Evolutionary conservation across 148 eudicot species (phyloP), one percentile per base, ranked within the genome.

Genomic region (Spergularia bocconei): DNA sequence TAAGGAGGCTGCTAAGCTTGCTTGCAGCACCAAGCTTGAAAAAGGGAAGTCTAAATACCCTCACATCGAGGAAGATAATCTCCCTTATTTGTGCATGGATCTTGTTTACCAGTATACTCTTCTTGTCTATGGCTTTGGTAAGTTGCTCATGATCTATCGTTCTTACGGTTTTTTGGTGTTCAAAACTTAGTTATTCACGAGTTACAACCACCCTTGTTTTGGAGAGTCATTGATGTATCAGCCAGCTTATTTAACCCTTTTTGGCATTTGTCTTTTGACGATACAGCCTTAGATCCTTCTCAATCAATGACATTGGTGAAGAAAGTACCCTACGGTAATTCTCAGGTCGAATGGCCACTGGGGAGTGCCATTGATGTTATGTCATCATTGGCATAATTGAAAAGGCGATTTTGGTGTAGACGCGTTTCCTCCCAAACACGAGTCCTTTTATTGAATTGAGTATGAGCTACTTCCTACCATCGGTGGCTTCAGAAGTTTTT

Each of bases 21-120:
- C 93, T 77, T 95, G 99, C 83, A 81, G 76, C 41, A 90, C 82
- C 29, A 88, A 71, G 54, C 81, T 90, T 21, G 87, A 82, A 73
- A 90, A 88, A 54, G 98, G 85, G 77, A 88, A 83, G 74, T 68
- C 94, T 74, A 82, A 21, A 58, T 95, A 83, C 78, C 86, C 88
- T 76, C 21, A 51, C 14, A 98, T 95, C 25, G 94, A 91, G 52
- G 82, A 70, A 21, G 91, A 83, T 41, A 87, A 92, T 79, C 85
- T 92, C 47, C 99, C 98, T 60, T 95, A 84, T 67, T 77, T 95
- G 47, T 95, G 99, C 86, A 88, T 95, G 98, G 99, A 92, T 87
- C 97, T 95, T 66, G 89, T 88, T 21, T 95, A 95, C 68, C 92
- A 95, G 81, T 91, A 71, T 84, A 88, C 97, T 10, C 75, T 95